These are phyloP conservation scores for Fraxinus floribunda DNA, from an alignment of 305 asterid species.

Conservation along the genomic window DNA sequence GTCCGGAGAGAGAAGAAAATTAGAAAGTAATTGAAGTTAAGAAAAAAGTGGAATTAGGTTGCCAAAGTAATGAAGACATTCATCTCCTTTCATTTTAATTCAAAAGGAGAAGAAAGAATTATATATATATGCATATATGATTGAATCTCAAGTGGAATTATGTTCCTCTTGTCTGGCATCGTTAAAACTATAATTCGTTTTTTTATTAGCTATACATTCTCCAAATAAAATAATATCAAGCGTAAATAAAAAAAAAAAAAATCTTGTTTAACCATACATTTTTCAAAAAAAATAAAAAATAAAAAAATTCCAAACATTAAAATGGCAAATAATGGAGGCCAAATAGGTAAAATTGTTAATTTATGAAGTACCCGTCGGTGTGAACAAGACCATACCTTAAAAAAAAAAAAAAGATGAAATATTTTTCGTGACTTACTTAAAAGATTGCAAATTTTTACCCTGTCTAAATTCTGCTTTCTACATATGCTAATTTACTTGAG, in stretches of 20 bases:
- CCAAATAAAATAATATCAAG: too few relatives aligned
- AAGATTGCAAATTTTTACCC: neutral
- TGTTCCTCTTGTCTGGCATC: too few relatives aligned
- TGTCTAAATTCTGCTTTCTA: neutral
- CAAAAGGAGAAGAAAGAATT: neutral
- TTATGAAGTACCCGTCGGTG: neutral
- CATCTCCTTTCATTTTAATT: constrained; percentile 25
- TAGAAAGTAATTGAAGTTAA: constrained; percentile 58
- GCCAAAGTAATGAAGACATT: constrained; percentile 85
- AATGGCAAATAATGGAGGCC: too few relatives aligned
- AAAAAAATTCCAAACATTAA: neutral
- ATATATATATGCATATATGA: neutral
- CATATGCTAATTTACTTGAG: neutral
- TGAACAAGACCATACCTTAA: neutral
- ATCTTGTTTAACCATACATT: too few relatives aligned
- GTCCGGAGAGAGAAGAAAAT: constrained; percentile 49
- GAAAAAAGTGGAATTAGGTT: constrained; percentile 90
- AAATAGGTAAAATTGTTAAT: neutral
- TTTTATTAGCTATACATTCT: too few relatives aligned
- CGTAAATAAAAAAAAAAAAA: too few relatives aligned
- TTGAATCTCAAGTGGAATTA: too few relatives aligned
- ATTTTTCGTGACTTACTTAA: neutral
- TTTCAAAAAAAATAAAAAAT: too few relatives aligned
- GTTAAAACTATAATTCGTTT: too few relatives aligned
- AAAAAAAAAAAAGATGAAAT: neutral